Base-by-base conservation (phyloP, 768 basidiomycete genomes). In the Podaxis sp. region DNA sequence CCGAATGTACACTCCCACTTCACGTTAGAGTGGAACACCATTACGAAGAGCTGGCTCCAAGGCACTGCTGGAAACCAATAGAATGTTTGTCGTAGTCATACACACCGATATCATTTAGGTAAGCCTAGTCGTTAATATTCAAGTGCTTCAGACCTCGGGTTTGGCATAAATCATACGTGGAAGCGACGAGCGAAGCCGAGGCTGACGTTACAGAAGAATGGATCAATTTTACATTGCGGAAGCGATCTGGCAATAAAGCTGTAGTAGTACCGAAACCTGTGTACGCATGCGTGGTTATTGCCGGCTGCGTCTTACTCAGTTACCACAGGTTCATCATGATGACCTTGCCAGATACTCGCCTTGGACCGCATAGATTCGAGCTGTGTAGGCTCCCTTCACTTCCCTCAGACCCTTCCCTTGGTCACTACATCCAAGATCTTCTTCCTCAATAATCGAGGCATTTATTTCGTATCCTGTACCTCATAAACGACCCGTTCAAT, bases 201-300 rank as follows among this genome's bases (percentile, higher is more conserved):
- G 24, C 49, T 50, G 49, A 50, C 25, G 49, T 50, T 50, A 50
- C 22, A 24, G 49, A 27, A 25, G 9, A 50, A 46, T 46, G 7
- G 19, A 46, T 43, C 19, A 46, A 46, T 7, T 54, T 19, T 36
- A 54, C 33, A 29, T 11, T 9, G 8, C 33, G 8, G 8, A 33
- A 9, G 33, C 33, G 33, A 33, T 33, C 33, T 33, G 33, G 33
- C 8, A 54, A 17, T 17, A 27, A 37, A 36, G 27, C 54, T 25
- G 11, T 41, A 25, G 38, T 17, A n/a, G 9, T 19, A 25, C 24
- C 38, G 27, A 40, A 25, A 19, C 4, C 25, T 7, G 13, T 12
- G 17, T 57, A 40, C 2, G 17, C 43, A 40, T 41, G 55, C 55
- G 55, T 57, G 55, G 55, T 43, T 57, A 57, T 57, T 57, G 55